Evolutionary conservation across 2,329 filamentous ascomycete genomes (phyloP), one percentile per base, ranked within the genome.

Genomic region (Talaromyces amestolkiae): DNA sequence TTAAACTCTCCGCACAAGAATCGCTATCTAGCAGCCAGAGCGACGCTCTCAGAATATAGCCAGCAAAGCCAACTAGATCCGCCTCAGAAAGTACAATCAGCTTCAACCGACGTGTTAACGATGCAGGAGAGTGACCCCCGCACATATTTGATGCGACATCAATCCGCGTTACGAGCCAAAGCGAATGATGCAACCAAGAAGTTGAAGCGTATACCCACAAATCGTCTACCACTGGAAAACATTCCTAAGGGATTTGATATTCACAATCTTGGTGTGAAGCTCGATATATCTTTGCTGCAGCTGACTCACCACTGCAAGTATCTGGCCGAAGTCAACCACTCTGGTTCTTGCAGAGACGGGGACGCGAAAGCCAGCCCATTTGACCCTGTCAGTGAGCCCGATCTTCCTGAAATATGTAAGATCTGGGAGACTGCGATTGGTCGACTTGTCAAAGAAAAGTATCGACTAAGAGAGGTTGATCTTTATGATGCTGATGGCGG

Each of bases 1-100:
- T 59, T 64, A n/a, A 67, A 67, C 9, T 75, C 72, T 2, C 72
- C 73, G 6, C 74, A 77, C 68, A 66, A 70, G 6, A 77, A 70
- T 59, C 70, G 74, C 59, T 77, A 74, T 64, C 70, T 74, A 7
- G 72, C 72, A 56, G 75, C 74, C 6, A 68, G 72, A 59, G 71
- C 72, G n/a, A 67, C 70, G 6, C 65, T 75, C 39, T 65, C 59
- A 27, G 53, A 70, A 10, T 41, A 47, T 58, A 58, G 11, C 17
- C 64, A 58, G 31, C 45, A 61, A 54, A 54, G 27, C 6, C 64
- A 59, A 58, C 3, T 45, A 3, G 19, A 15, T 59, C n/a, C 31
- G 10, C 43, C 49, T 27, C 31, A 24, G 3, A 27, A 49, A 11
- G 41, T 33, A 43, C 27, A 22, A 7, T 27, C 17, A n/a, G 33